Base-by-base conservation (phyloP, 805 yeast genomes). In the Cyberlindnera mississippiensis region DNA sequence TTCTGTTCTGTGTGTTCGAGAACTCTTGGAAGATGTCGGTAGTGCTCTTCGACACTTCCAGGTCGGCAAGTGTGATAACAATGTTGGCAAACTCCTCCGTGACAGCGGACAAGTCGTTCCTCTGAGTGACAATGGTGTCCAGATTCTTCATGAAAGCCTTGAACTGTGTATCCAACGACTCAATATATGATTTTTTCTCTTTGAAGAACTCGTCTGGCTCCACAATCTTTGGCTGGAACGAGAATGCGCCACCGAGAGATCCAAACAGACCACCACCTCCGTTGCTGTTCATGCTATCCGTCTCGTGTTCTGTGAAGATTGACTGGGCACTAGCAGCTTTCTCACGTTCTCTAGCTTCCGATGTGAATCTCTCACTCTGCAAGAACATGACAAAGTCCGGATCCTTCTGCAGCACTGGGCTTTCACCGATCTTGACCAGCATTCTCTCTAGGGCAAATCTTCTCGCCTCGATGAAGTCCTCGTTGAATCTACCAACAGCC, bases 401-500 rank as follows among this genome's bases (percentile, higher is more conserved):
- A 61, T 93, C 98, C 28, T 67, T 69, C 49, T 80, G 81, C 35
- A 93, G 66, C 1, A 56, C 56, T 0, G 76, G 68, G 46, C 75
- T 78, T 28, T 63, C 63, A 6, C 85, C 68, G n/a, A 87, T 82
- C 56, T 84, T 85, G 28, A 62, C 65, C 45, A 93, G 71, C 99
- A 93, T 93, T 52, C 73, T 79, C 58, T 91, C 96, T 57, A 93
- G 70, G 5, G 91, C 86, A 18, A 82, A 68, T 43, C 97, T 71
- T 62, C 98, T 76, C 49, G 79, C 79, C 61, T 93, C 97, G 38
- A 93, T 80, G 53, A 93, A 90, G 53, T 82, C 89, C 51, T 87
- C 87, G 53, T 88, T 88, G 63, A 93, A 89, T 48, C 96, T 74
- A 4, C 98, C 97, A 41, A 90, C 82, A 7, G 85, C 84, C 48